A percentile compares a stretch with the other conserved stretches of the same genome.
Evolutionary conservation across 352 stramenopile species (phyloP).

Genomic region (Pythium coloratum): DNA sequence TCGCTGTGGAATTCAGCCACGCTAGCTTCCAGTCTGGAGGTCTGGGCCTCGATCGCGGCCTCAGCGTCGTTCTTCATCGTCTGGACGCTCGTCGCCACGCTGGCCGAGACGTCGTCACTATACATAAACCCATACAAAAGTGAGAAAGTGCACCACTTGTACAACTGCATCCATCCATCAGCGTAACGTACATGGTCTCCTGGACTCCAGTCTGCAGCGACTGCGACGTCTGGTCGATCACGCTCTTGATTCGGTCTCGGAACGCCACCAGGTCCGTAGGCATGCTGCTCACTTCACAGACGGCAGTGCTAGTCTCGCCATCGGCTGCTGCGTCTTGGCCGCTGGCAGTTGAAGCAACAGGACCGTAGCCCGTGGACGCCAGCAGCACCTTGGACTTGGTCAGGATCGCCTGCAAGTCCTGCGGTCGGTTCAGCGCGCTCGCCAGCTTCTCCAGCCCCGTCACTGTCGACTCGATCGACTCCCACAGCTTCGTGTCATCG

Average conservation of each 20-base stretch:
- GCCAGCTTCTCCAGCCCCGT: conserved; percentile 48
- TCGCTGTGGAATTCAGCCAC: conserved; percentile 41
- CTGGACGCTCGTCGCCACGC: conserved; percentile 53
- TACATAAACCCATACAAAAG: neutral
- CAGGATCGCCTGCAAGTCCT: conserved; percentile 58
- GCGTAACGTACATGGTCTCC: conserved; percentile 54
- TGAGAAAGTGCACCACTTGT: neutral
- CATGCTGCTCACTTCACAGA: neutral
- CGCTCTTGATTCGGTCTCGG: conserved; percentile 46
- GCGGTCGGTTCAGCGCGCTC: conserved; percentile 46
- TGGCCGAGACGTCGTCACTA: conserved; percentile 43
- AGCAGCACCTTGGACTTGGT: conserved; percentile 54
- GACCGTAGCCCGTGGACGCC: neutral
- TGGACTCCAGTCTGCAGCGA: conserved; percentile 49
- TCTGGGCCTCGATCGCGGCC: conserved; percentile 26
- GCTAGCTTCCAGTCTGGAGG: conserved; percentile 46
- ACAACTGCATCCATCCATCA: neutral
- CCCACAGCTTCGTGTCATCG: conserved; percentile 35
- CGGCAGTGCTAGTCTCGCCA: neutral
- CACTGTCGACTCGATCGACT: conserved; percentile 53
- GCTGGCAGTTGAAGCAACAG: too few relatives aligned
- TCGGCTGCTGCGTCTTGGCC: neutral
- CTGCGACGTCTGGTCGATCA: conserved; percentile 46
- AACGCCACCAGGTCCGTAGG: conserved; percentile 32
- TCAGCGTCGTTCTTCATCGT: conserved; percentile 60